phyloP scores from a whole-genome alignment of 495 filamentous ascomycete species.

The Penicillium samsonianum region DNA sequence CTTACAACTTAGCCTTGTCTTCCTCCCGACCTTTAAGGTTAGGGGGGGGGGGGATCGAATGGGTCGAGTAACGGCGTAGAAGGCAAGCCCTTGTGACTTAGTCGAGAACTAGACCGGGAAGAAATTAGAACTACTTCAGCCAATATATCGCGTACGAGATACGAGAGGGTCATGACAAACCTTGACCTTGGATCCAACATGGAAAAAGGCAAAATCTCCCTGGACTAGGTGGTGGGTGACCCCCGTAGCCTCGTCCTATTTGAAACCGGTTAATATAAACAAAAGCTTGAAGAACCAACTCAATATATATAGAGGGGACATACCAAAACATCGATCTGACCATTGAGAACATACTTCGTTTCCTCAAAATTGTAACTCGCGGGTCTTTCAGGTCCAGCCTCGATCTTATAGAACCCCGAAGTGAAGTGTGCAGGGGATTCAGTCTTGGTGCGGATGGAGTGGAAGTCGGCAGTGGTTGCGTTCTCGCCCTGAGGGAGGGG shows the following conservation, averaged over 20 bases:
- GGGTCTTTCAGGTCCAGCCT: conserved; percentile 30
- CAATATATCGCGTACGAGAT: neutral
- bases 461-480: conserved; percentile 34
- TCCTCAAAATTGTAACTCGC: conserved; percentile 34
- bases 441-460: conserved; percentile 34
- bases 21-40: conserved; percentile 32
- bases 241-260: conserved; percentile 37
- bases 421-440: conserved; percentile 32
- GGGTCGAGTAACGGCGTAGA: conserved; percentile 36
- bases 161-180: conserved; percentile 14
- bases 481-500: conserved; percentile 33
- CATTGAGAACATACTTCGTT: conserved; percentile 35
- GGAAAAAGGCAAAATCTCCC: conserved; percentile 38
- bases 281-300: neutral
- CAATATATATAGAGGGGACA: neutral
- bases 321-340: conserved; percentile 38
- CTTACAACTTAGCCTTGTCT: conserved; percentile 18
- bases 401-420: conserved; percentile 38
- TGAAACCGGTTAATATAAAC: neutral
- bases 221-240: conserved; percentile 34
- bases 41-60: conserved; percentile 27
- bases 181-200: conserved; percentile 37
- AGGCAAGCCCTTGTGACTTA: conserved; percentile 33
- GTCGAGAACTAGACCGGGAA: conserved; percentile 32
- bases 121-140: conserved; percentile 12